Conservation (phyloP, 2,329 filamentous ascomycete genomes). For the Fusarium acutatum region DNA sequence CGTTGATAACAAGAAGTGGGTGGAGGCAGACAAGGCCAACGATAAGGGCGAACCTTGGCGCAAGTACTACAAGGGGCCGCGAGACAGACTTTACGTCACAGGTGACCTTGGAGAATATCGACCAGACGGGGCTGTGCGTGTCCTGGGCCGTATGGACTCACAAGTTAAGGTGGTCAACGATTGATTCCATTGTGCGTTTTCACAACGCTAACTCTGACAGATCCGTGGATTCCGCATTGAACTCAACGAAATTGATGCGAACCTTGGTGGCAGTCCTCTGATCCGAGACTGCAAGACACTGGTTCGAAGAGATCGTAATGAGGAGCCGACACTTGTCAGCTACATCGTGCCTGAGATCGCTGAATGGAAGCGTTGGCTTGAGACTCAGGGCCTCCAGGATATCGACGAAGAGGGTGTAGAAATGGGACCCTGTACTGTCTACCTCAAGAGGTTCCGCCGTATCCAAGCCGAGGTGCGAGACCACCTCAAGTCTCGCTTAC, state of each 20-base stretch:
- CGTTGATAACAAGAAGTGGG: slow-evolving; percentile 76
- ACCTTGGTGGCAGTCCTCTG: slow-evolving; percentile 77
- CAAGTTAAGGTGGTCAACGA: not conserved
- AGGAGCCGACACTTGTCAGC: slow-evolving; percentile 83
- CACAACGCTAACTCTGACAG: slow-evolving; percentile 50
- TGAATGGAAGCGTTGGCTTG: slow-evolving; percentile 75
- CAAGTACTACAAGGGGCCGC: slow-evolving; percentile 68
- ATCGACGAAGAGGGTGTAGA: slow-evolving; percentile 60
- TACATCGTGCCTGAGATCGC: slow-evolving; percentile 80
- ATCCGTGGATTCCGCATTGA: slow-evolving; percentile 96
- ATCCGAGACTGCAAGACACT: slow-evolving; percentile 88
- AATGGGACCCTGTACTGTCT: slow-evolving; percentile 54
- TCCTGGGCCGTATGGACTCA: not conserved
- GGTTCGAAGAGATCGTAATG: slow-evolving; percentile 61
- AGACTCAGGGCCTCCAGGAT: slow-evolving; percentile 62
- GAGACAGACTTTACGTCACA: slow-evolving; percentile 86
- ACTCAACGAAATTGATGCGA: slow-evolving; percentile 89
- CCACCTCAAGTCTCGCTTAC: slow-evolving; percentile 36
- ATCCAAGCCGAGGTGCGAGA: slow-evolving; percentile 57
- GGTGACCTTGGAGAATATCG: slow-evolving; percentile 76
- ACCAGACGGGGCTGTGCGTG: not conserved
- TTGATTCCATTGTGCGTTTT: not conserved
- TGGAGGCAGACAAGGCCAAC: slow-evolving; percentile 60
- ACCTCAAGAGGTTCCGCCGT: slow-evolving; percentile 54
- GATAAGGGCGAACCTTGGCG: slow-evolving; percentile 71